Percentiles rank a stretch among this genome's conserved stretches.
Evolutionary conservation across 2,329 filamentous ascomycete species (phyloP).

Genomic region (Penicillium decumbens): DNA sequence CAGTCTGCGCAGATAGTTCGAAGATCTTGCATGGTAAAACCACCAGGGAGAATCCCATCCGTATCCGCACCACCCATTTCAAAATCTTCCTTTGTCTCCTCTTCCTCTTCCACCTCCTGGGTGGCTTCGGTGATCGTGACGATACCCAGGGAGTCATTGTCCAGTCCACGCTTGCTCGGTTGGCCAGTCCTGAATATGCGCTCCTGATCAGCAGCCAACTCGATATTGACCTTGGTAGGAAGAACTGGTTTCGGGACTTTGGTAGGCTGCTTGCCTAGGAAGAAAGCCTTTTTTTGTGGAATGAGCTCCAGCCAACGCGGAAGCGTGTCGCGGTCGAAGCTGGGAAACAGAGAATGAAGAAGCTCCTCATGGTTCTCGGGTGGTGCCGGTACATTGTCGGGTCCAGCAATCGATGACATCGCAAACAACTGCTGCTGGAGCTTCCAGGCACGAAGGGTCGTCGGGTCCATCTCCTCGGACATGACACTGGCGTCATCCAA

Average conservation of each 20-base stretch:
- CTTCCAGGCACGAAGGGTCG: constrained; percentile 41
- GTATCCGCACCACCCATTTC: constrained; percentile 51
- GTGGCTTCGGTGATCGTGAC: constrained; percentile 44
- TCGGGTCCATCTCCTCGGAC: constrained; percentile 41
- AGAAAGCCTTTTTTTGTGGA: constrained; percentile 71
- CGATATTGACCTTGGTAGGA: constrained; percentile 82
- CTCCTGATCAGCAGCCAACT: constrained; percentile 80
- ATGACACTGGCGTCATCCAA: constrained; percentile 28
- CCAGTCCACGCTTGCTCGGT: constrained; percentile 48
- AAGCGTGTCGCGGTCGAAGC: constrained; percentile 69
- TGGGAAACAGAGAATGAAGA: constrained; percentile 73
- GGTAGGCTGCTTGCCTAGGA: constrained; percentile 69
- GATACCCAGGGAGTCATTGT: constrained; percentile 55
- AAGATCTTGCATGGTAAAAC: constrained; percentile 73
- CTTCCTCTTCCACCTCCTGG: constrained; percentile 48
- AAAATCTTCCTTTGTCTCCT: constrained; percentile 47
- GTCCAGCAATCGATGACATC: constrained; percentile 43
- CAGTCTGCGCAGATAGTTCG: constrained; percentile 83
- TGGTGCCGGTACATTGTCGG: constrained; percentile 61
- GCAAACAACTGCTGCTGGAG: constrained; percentile 47
- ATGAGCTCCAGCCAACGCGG: constrained; percentile 79
- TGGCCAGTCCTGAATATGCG: constrained; percentile 75
- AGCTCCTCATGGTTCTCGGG: constrained; percentile 70
- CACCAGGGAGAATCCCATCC: constrained; percentile 62
- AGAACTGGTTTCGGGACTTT: constrained; percentile 78